Evolutionary conservation across 2,329 filamentous ascomycete species (phyloP).

Genomic region (Phoma sp.): DNA sequence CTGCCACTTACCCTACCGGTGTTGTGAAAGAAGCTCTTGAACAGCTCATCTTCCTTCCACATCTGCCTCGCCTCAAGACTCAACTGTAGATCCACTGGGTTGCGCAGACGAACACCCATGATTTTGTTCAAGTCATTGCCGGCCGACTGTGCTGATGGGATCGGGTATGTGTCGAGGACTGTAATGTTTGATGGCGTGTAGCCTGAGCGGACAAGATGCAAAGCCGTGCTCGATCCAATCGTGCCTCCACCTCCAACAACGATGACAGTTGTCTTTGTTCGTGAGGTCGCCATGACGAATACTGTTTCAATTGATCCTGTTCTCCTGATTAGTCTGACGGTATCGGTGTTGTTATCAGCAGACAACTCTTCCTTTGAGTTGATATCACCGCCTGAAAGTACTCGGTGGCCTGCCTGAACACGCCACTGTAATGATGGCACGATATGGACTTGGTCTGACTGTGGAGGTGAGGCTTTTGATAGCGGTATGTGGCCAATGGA

Average conservation of each 20-base stretch:
- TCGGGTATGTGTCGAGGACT: constrained; percentile 55
- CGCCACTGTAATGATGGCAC: constrained; percentile 22
- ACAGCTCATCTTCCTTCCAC: constrained; percentile 56
- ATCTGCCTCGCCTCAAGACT: constrained; percentile 45
- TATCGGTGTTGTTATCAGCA: constrained; percentile 17
- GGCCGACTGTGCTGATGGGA: constrained; percentile 56
- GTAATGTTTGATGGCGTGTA: constrained; percentile 55
- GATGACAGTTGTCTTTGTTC: constrained; percentile 39
- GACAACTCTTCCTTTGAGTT: constrained; percentile 2
- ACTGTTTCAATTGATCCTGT: not conserved
- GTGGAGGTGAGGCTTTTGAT: constrained; percentile 6
- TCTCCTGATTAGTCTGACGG: constrained; percentile 3
- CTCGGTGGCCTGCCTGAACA: constrained; percentile 20
- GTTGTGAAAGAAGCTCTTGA: constrained; percentile 55
- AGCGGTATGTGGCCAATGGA: constrained; percentile 2
- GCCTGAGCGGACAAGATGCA: constrained; percentile 58
- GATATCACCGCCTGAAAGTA: constrained; percentile 16
- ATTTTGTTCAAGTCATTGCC: constrained; percentile 62
- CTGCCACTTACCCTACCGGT: constrained; percentile 44
- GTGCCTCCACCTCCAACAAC: constrained; percentile 60
- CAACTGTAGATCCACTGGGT: constrained; percentile 46
- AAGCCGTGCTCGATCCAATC: constrained; percentile 59
- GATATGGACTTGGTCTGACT: constrained; percentile 11
- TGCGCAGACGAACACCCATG: constrained; percentile 49
- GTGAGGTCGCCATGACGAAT: constrained; percentile 24